Conservation (phyloP, 768 basidiomycete species). For the Lactarius sp. region DNA sequence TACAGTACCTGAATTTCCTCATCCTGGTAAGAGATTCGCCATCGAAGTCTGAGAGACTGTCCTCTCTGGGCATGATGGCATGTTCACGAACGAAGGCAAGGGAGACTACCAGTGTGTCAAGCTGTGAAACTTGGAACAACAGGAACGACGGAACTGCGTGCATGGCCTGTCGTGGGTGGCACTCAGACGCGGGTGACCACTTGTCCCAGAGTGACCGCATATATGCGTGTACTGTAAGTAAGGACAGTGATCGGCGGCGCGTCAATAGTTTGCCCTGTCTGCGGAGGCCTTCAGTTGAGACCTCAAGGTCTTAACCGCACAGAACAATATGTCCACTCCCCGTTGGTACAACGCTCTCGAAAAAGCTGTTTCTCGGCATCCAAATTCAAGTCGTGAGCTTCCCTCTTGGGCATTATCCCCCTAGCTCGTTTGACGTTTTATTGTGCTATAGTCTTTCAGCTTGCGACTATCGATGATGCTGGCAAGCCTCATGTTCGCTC, state of each 20-base stretch:
- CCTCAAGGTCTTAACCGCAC: not conserved
- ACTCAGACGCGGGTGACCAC: no score
- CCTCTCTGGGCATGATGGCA: constrained; percentile 18
- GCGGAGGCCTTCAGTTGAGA: no score
- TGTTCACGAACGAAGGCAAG: no score
- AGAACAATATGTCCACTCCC: constrained; percentile 22
- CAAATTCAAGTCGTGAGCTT: constrained; percentile 27
- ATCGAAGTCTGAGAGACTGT: constrained; percentile 11
- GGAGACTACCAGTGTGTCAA: not conserved
- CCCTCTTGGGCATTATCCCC: not conserved
- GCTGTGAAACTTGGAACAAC: not conserved
- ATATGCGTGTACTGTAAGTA: no score
- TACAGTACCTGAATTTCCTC: constrained; percentile 1
- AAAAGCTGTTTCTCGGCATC: constrained; percentile 28
- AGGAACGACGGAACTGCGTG: no score
- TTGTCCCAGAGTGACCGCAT: no score
- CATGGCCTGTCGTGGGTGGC: no score
- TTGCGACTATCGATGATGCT: constrained; percentile 50
- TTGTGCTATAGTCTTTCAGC: constrained; percentile 49
- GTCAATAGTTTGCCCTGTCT: no score
- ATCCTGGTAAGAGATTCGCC: constrained; percentile 10
- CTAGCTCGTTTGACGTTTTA: not conserved
- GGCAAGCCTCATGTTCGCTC: constrained; percentile 58
- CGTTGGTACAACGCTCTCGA: constrained; percentile 31
- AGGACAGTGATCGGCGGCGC: no score